These are phyloP conservation scores for Pinguiococcus pyrenoidosus DNA, from an alignment of 108 stramenopile species.

Conservation along the genomic window DNA sequence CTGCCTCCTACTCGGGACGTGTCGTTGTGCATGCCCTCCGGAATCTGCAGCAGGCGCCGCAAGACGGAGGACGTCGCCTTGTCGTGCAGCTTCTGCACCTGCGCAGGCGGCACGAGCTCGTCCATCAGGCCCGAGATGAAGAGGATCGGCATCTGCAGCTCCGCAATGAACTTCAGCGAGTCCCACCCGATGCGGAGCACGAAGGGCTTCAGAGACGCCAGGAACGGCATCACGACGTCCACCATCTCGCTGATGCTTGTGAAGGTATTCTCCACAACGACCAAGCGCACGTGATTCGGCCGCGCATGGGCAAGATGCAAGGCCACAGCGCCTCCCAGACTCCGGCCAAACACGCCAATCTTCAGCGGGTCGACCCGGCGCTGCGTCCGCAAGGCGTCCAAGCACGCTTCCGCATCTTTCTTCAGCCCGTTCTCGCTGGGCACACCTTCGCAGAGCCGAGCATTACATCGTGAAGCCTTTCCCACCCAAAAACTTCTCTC, in stretches of 20 bases:
- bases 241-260: constrained; percentile 76
- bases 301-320: constrained; percentile 54
- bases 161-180: constrained; percentile 40
- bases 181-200: constrained; percentile 72
- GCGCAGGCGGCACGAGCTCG: constrained; percentile 76
- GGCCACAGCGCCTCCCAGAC: constrained; percentile 81
- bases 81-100: constrained; percentile 60
- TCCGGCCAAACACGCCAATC: constrained; percentile 70
- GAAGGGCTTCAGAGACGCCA: constrained; percentile 55
- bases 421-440: constrained; percentile 65
- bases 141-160: constrained; percentile 49
- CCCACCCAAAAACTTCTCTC: not conserved
- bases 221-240: constrained; percentile 69
- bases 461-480: not conserved
- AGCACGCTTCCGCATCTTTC: constrained; percentile 67
- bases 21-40: constrained; percentile 82
- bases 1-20: constrained; percentile 69
- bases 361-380: constrained; percentile 44
- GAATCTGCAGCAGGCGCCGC: constrained; percentile 27
- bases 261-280: constrained; percentile 94
- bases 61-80: constrained; percentile 13
- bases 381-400: constrained; percentile 28
- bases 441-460: constrained; percentile 32
- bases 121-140: constrained; percentile 70
- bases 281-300: constrained; percentile 44